These are phyloP conservation scores for Talaromyces amestolkiae DNA, from an alignment of 2,329 filamentous ascomycete species.

Conservation along the genomic window DNA sequence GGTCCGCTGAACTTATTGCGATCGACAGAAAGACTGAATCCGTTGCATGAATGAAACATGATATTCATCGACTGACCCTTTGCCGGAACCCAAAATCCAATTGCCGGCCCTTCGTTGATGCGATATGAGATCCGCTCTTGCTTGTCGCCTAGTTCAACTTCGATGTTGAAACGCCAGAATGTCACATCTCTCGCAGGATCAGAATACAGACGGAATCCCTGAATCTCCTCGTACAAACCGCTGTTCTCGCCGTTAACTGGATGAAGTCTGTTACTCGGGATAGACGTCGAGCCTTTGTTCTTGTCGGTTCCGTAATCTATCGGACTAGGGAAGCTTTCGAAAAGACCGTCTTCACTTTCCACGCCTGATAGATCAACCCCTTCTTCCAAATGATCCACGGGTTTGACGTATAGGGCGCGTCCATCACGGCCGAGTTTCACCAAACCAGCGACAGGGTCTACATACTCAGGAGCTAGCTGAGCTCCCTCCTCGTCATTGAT, in stretches of 20 bases:
- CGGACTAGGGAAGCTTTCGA: slow-evolving; percentile 61
- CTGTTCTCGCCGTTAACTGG: slow-evolving; percentile 71
- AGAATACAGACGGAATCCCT: slow-evolving; percentile 75
- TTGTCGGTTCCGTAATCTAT: slow-evolving; percentile 41
- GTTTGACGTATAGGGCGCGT: slow-evolving; percentile 81
- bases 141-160: slow-evolving; percentile 74
- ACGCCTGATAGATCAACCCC: slow-evolving; percentile 72
- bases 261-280: slow-evolving; percentile 48
- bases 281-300: slow-evolving; percentile 31
- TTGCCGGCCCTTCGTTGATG: slow-evolving; percentile 85
- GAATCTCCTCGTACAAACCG: slow-evolving; percentile 78
- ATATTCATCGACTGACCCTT: slow-evolving; percentile 88
- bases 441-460: slow-evolving; percentile 85
- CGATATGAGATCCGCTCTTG: slow-evolving; percentile 91
- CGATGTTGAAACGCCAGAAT: slow-evolving; percentile 96
- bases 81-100: slow-evolving; percentile 92
- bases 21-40: slow-evolving; percentile 79
- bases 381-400: slow-evolving; percentile 81
- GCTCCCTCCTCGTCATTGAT: slow-evolving; percentile 60
- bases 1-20: slow-evolving; percentile 81
- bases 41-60: slow-evolving; percentile 98
- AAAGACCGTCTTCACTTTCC: slow-evolving; percentile 80
- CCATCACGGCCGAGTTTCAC: slow-evolving; percentile 82
- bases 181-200: slow-evolving; percentile 84
- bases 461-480: slow-evolving; percentile 69